Base-by-base conservation (phyloP, 2,329 filamentous ascomycete genomes). In the Byssochlamys sp. region DNA sequence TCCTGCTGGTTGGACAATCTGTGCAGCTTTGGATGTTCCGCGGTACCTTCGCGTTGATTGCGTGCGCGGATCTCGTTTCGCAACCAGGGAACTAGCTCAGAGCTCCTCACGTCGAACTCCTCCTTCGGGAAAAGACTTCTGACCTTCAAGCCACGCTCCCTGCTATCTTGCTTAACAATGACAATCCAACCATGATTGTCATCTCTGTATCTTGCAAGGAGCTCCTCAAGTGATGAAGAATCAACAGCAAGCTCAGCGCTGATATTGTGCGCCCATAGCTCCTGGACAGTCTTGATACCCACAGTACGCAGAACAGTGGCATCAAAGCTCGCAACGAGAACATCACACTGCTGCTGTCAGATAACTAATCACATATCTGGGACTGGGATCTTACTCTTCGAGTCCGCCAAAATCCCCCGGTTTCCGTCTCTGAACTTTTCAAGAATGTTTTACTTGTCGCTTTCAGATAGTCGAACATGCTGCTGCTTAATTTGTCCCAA, bases 321-420 rank as follows among this genome's bases (percentile, higher is more conserved):
- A 67, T 96, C 91, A 65, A 95, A 95, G 65, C 90, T 92, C 10
- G 91, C 89, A 39, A 99, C 86, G 2, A 97, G 83, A 12, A 94
- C 89, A 70, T 97, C 91, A 67, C 91, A 96, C 80, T 90, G 65
- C 45, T 67, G 61, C 29, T 10, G 25, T 67, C 26, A 60, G 57
- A 27, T n/a, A 14, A 11, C 4, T 27, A 33, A 24, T 19, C 31
- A 28, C 24, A n/a, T 9, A 9, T 29, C 24, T 26, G 39, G 50
- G 52, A 53, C 26, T 39, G 26, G 75, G 2, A 14, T 51, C 84
- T 75, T 76, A 87, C 85, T 63, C 87, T 77, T 69, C 84, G 84
- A 9, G 79, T 79, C 29, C 78, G 80, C 73, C 88, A 88, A 19
- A 85, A 77, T 4, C 79, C 74, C 61, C 79, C 78, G 1, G 76